phyloP scores from a whole-genome alignment of 1,284 basidiomycete genomes.

The Cryptococcus sp. region DNA sequence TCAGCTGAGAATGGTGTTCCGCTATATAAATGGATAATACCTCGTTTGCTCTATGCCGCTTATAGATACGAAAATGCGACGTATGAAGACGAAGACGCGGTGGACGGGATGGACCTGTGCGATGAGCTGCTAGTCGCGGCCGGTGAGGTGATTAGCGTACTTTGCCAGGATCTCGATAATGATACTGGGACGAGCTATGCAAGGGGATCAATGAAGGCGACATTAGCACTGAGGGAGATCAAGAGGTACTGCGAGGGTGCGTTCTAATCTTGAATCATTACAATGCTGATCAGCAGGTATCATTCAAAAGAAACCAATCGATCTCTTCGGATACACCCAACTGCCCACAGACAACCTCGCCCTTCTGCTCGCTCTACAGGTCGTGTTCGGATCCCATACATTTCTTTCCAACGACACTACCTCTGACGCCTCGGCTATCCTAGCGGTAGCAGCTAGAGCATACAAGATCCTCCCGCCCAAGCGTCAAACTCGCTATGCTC shows the following conservation, averaged over 20 bases:
- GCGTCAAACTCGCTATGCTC: background rate
- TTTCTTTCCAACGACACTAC: constrained; percentile 11
- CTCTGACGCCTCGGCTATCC: constrained; percentile 7
- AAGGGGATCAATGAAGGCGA: constrained; percentile 17
- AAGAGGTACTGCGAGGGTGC: constrained; percentile 25
- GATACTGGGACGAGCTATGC: constrained; percentile 17
- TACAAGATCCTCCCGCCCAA: background rate
- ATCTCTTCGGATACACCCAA: constrained; percentile 16
- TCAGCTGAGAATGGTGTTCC: constrained; percentile 11
- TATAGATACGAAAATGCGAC: background rate
- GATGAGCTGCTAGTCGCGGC: constrained; percentile 7
- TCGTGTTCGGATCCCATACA: constrained; percentile 8
- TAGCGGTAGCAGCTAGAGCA: constrained; percentile 11
- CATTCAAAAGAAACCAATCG: too few species aligned
- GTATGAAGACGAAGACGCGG: background rate
- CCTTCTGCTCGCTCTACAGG: constrained; percentile 14
- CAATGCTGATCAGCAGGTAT: too few species aligned
- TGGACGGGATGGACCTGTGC: background rate
- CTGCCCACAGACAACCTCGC: constrained; percentile 9
- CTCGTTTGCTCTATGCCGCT: constrained; percentile 32
- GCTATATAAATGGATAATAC: constrained; percentile 41
- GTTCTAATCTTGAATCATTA: too few species aligned
- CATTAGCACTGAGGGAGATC: constrained; percentile 17
- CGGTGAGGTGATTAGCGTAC: constrained; percentile 11
- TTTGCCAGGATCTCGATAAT: constrained; percentile 20